phyloP scores from a whole-genome alignment of 352 stramenopile species.

The Albugo candida region DNA sequence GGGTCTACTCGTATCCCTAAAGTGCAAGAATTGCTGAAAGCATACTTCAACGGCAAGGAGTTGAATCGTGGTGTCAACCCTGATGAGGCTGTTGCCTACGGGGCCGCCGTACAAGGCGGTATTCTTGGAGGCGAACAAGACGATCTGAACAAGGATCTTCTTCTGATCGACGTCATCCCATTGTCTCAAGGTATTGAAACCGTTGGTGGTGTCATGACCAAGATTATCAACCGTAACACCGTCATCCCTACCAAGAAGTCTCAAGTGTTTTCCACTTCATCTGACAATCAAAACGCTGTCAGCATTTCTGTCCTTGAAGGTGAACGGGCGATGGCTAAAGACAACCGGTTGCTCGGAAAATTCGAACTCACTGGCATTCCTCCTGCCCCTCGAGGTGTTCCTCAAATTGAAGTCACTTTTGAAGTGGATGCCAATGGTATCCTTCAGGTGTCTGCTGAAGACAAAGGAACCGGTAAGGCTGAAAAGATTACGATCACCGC shows the following conservation, averaged over 20 bases:
- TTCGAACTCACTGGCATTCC: constrained; percentile 98
- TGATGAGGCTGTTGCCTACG: constrained; percentile 97
- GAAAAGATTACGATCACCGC: constrained; percentile 98
- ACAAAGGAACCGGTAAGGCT: constrained; percentile 97
- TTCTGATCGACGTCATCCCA: constrained; percentile 95
- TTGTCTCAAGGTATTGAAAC: constrained; percentile 98
- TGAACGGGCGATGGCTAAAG: constrained; percentile 97
- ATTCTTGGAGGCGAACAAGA: constrained; percentile 89
- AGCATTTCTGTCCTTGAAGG: constrained; percentile 93
- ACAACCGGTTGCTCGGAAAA: constrained; percentile 98
- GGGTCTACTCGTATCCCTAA: constrained; percentile 96
- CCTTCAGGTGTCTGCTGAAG: constrained; percentile 92
- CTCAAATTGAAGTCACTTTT: constrained; percentile 98
- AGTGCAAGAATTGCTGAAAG: constrained; percentile 92
- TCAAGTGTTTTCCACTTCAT: constrained; percentile 97
- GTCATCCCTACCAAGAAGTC: constrained; percentile 97
- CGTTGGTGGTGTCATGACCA: constrained; percentile 97
- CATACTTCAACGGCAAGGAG: constrained; percentile 98
- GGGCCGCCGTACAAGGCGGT: constrained; percentile 90
- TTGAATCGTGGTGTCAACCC: constrained; percentile 85
- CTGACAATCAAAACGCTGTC: constrained; percentile 93
- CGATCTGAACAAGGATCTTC: constrained; percentile 84
- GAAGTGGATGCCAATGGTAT: constrained; percentile 99
- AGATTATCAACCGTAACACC: constrained; percentile 97
- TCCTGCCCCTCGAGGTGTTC: constrained; percentile 92